Conservation (phyloP, 768 basidiomycete genomes). For the Boletus reticulatus region DNA sequence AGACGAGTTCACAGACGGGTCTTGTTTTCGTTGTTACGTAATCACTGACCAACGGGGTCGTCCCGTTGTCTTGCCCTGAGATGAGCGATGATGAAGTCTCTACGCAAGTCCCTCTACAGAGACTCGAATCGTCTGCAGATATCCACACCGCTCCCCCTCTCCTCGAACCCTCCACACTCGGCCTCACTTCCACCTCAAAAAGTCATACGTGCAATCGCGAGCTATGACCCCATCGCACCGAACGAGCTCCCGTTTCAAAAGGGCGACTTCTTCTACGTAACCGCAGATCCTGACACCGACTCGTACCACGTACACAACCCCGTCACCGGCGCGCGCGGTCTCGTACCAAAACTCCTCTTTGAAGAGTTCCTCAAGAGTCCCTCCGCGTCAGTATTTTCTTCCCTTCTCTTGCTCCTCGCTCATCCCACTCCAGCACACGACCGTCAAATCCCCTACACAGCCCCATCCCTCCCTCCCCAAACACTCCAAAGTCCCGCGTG, state of each 20-base stretch:
- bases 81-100: slow-evolving; percentile 61
- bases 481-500: slow-evolving; percentile 49
- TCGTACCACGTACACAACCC: slow-evolving; percentile 98
- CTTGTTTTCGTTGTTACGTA: slow-evolving; percentile 21
- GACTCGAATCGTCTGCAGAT: slow-evolving; percentile 61
- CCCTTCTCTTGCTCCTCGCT: neutral
- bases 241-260: slow-evolving; percentile 87
- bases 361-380: slow-evolving; percentile 85
- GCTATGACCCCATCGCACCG: slow-evolving; percentile 67
- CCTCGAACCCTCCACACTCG: slow-evolving; percentile 49
- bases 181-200: slow-evolving; percentile 87
- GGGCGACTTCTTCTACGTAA: slow-evolving; percentile 98
- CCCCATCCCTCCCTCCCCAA: slow-evolving; percentile 33
- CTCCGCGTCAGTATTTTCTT: slow-evolving; percentile 35
- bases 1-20: too few species aligned
- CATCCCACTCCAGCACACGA: slow-evolving; percentile 34
- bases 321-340: slow-evolving; percentile 82
- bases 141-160: slow-evolving; percentile 66
- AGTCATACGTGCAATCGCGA: slow-evolving; percentile 82
- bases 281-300: slow-evolving; percentile 61
- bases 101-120: slow-evolving; percentile 76
- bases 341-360: slow-evolving; percentile 84
- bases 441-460: slow-evolving; percentile 36
- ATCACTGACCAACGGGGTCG: slow-evolving; percentile 4
- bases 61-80: too few species aligned